These are phyloP conservation scores for Sarocladium oryzae DNA, from an alignment of 2,329 filamentous ascomycete genomes.

Conservation along the genomic window DNA sequence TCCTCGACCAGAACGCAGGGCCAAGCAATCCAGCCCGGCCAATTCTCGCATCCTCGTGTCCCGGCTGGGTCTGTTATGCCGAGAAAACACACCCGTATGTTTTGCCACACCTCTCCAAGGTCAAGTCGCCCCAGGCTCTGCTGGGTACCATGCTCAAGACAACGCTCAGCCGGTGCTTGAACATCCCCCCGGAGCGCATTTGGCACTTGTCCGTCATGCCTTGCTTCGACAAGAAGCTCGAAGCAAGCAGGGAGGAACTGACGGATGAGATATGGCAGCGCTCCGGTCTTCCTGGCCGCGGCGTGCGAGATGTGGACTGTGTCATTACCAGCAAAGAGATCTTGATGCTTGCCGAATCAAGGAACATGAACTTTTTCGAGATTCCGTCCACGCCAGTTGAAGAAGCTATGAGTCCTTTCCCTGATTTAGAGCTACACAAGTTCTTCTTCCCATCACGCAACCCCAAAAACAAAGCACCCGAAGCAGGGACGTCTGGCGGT, in stretches of 20 bases:
- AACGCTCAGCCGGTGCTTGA: constrained; percentile 64
- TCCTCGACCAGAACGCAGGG: constrained; percentile 33
- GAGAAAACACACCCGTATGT: constrained; percentile 97
- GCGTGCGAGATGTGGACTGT: constrained; percentile 87
- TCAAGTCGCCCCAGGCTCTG: constrained; percentile 92
- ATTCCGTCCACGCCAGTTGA: constrained; percentile 48
- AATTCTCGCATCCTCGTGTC: constrained; percentile 82
- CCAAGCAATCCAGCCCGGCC: constrained; percentile 36
- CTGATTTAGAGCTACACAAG: constrained; percentile 60
- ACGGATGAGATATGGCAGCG: constrained; percentile 70
- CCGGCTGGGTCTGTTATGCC: constrained; percentile 97
- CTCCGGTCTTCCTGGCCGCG: constrained; percentile 39
- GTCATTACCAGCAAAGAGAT: constrained; percentile 96
- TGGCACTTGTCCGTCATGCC: constrained; percentile 98
- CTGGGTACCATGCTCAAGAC: constrained; percentile 89
- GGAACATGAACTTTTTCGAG: constrained; percentile 68
- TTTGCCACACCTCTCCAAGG: constrained; percentile 78
- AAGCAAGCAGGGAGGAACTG: constrained; percentile 88
- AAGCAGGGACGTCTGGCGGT: constrained; percentile 78
- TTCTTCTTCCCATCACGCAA: constrained; percentile 63
- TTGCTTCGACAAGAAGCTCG: constrained; percentile 98
- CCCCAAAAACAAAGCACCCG: constrained; percentile 38
- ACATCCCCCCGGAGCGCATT: constrained; percentile 69
- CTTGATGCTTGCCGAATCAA: constrained; percentile 77
- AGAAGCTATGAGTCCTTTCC: constrained; percentile 43